Conservation (phyloP, 169 alveolate genomes). For the Cryptosporidium felis region DNA sequence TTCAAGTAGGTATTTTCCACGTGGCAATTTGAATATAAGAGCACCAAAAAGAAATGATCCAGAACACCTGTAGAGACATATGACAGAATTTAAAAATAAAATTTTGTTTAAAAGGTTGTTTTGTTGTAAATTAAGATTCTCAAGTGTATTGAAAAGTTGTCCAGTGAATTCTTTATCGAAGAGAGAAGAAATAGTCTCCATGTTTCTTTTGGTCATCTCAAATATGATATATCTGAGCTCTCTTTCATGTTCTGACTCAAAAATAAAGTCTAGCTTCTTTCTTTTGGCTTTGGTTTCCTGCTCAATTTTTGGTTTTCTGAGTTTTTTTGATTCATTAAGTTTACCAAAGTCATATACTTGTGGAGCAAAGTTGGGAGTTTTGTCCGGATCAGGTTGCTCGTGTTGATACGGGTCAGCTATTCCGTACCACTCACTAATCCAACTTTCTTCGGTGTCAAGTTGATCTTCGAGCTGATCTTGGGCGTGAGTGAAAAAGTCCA, state of each 20-base stretch:
- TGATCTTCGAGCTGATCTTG: background rate
- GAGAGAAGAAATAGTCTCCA: background rate
- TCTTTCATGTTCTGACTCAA: background rate
- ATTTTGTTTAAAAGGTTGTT: slow-evolving; percentile 4
- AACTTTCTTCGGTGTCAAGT: background rate
- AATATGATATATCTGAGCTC: background rate
- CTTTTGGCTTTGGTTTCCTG: too few relatives aligned
- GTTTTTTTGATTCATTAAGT: too few relatives aligned
- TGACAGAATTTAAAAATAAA: slow-evolving; percentile 15
- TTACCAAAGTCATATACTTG: too few relatives aligned
- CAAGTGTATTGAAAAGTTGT: background rate
- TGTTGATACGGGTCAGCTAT: too few relatives aligned
- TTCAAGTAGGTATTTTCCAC: slow-evolving; percentile 38
- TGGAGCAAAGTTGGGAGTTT: too few relatives aligned
- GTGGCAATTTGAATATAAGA: slow-evolving; percentile 39
- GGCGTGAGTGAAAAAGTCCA: background rate
- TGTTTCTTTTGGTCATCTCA: slow-evolving; percentile 21
- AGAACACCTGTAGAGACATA: slow-evolving; percentile 63
- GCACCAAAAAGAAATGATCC: slow-evolving; percentile 32
- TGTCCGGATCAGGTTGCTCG: too few relatives aligned
- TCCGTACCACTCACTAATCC: slow-evolving; percentile 1
- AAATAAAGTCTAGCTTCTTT: background rate
- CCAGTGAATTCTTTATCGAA: background rate
- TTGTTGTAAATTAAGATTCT: background rate
- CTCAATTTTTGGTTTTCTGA: too few relatives aligned